Evolutionary conservation across 768 basidiomycete genomes (phyloP).

Genomic region (Leucosporidium yakuticum): DNA sequence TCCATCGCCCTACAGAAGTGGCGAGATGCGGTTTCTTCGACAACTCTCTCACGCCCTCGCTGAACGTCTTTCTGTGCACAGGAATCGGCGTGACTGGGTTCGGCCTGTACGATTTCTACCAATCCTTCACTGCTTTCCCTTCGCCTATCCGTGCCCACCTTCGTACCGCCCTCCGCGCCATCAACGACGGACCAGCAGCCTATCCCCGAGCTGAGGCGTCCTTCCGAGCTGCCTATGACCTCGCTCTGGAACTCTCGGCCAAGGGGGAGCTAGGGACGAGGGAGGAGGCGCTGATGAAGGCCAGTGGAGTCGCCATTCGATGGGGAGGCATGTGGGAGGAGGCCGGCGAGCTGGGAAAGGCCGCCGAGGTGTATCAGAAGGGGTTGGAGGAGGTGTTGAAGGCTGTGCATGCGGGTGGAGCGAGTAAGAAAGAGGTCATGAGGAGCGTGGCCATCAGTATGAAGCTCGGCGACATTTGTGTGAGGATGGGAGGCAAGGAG

Average conservation of each 20-base stretch:
- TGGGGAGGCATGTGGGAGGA: slow-evolving; percentile 34
- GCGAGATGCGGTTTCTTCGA: not conserved
- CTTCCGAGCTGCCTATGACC: slow-evolving; percentile 26
- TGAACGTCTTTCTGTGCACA: not conserved
- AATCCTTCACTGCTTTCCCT: slow-evolving; percentile 28
- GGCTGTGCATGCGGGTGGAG: not conserved
- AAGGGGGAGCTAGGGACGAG: not conserved
- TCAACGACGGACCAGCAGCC: not conserved
- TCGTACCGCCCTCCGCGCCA: slow-evolving; percentile 26
- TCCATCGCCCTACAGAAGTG: too few species aligned
- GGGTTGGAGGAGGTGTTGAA: slow-evolving; percentile 18
- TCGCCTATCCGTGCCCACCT: slow-evolving; percentile 29
- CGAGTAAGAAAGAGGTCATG: slow-evolving; percentile 1
- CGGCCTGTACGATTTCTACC: slow-evolving; percentile 33
- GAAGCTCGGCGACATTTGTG: slow-evolving; percentile 31
- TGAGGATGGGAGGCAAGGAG: slow-evolving; percentile 1
- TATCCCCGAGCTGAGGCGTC: slow-evolving; percentile 8
- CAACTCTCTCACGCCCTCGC: not conserved
- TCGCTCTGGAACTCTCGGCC: slow-evolving; percentile 18
- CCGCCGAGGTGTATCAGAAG: slow-evolving; percentile 25
- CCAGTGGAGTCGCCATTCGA: slow-evolving; percentile 24
- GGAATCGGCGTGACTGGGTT: slow-evolving; percentile 28
- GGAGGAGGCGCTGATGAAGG: slow-evolving; percentile 12
- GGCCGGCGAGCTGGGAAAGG: slow-evolving; percentile 6
- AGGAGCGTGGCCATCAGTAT: slow-evolving; percentile 20